Percentiles rank a stretch among this genome's conserved stretches.
Conservation (phyloP, 768 basidiomycete genomes). For the Russula sp. region DNA sequence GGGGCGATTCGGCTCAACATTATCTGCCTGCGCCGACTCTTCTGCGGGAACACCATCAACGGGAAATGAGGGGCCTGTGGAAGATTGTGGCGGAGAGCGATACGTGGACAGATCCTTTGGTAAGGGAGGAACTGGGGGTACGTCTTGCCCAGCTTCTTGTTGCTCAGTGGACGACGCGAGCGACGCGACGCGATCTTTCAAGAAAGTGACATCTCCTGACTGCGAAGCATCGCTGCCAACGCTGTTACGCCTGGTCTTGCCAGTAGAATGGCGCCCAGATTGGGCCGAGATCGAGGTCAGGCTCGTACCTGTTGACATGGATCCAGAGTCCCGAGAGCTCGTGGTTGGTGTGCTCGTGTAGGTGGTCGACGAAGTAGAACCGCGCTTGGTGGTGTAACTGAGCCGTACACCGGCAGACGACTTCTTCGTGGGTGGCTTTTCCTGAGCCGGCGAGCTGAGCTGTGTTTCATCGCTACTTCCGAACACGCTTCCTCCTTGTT, state of each 20-base stretch:
- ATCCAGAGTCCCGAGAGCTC: constrained; percentile 86
- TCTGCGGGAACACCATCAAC: constrained; percentile 37
- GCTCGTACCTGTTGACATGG: constrained; percentile 72
- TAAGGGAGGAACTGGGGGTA: constrained; percentile 91
- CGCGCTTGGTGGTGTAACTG: constrained; percentile 80
- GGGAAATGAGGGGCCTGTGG: constrained; percentile 47
- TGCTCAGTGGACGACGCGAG: constrained; percentile 54
- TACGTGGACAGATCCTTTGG: constrained; percentile 84
- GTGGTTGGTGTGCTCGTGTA: constrained; percentile 68
- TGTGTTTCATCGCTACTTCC: constrained; percentile 47
- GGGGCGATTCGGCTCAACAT: constrained; percentile 42
- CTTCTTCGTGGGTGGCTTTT: constrained; percentile 67
- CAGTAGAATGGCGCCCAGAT: constrained; percentile 66
- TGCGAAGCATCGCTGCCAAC: constrained; percentile 78
- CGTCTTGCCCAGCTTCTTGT: constrained; percentile 49
- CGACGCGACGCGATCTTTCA: constrained; percentile 64
- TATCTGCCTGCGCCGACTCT: constrained; percentile 37
- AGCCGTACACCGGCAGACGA: constrained; percentile 51
- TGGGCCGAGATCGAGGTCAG: constrained; percentile 67
- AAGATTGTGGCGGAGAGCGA: constrained; percentile 62
- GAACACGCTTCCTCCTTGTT: constrained; percentile 43
- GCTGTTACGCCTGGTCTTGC: constrained; percentile 67
- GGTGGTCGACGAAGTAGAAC: constrained; percentile 84
- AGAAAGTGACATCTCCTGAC: constrained; percentile 55
- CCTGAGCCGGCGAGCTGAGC: constrained; percentile 39